Conservation (phyloP, 495 filamentous ascomycete genomes). For the Bathelium albidoporum region DNA sequence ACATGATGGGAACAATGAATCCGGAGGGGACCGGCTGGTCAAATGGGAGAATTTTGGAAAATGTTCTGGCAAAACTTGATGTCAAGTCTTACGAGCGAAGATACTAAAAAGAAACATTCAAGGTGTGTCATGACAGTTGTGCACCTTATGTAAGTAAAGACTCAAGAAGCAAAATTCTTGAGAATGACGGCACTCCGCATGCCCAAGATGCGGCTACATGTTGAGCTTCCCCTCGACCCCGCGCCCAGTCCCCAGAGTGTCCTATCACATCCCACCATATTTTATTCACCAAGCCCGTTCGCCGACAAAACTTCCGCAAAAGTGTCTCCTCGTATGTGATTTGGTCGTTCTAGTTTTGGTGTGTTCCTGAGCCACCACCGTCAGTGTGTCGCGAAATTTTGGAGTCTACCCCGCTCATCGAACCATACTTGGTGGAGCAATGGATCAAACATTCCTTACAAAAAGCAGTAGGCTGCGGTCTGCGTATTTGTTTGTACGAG, state of each 20-base stretch:
- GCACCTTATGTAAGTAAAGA: background rate
- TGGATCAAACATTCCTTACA: no score
- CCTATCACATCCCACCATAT: background rate
- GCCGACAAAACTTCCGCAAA: background rate
- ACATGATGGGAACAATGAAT: no score
- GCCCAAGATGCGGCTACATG: background rate
- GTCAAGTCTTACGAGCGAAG: no score
- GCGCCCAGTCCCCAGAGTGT: background rate
- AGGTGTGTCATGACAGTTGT: no score
- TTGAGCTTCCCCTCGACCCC: background rate
- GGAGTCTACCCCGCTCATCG: background rate
- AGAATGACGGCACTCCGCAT: background rate
- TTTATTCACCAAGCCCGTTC: background rate
- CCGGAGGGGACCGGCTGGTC: no score
- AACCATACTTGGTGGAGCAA: no score
- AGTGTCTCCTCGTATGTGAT: background rate
- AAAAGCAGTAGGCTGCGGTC: no score
- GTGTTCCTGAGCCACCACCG: background rate
- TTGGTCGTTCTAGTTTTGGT: background rate
- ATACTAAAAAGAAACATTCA: no score
- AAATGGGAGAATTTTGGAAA: no score
- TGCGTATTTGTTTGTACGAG: no score
- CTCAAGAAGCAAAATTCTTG: background rate
- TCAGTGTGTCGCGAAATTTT: background rate
- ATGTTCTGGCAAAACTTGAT: no score